Evolutionary conservation across 768 basidiomycete genomes (phyloP).

Genomic region (Boletus reticulatus): DNA sequence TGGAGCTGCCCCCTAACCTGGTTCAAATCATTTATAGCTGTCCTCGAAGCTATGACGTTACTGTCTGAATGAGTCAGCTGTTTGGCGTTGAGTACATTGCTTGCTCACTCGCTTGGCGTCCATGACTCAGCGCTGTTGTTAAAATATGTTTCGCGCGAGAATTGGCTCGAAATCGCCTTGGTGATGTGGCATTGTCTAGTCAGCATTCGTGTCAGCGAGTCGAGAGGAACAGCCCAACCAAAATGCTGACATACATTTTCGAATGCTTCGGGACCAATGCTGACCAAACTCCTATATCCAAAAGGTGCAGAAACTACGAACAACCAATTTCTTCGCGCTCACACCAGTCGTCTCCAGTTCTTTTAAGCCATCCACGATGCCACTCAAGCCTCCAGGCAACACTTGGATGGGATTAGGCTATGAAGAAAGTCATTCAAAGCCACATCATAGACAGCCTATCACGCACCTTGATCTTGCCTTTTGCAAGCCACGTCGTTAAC

Average conservation of each 20-base stretch:
- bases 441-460: neutral
- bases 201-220: too few relatives aligned
- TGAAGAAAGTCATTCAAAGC: neutral
- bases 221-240: too few relatives aligned
- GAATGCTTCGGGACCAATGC: too few relatives aligned
- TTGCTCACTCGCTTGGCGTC: too few relatives aligned
- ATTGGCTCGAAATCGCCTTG: too few relatives aligned
- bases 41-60: neutral
- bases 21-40: neutral
- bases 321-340: constrained; percentile 41
- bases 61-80: neutral
- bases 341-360: constrained; percentile 28
- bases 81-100: neutral
- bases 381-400: constrained; percentile 36
- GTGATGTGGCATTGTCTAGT: too few relatives aligned
- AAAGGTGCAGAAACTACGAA: constrained; percentile 1
- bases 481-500: constrained; percentile 15
- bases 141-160: too few relatives aligned
- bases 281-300: too few relatives aligned
- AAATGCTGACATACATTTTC: neutral
- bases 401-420: constrained; percentile 40
- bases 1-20: neutral
- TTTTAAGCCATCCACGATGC: constrained; percentile 30
- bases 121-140: too few relatives aligned
- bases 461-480: constrained; percentile 20